Conservation (phyloP, 192 early-diverging fungal species). For the Rhizoclosmatium globosum region DNA sequence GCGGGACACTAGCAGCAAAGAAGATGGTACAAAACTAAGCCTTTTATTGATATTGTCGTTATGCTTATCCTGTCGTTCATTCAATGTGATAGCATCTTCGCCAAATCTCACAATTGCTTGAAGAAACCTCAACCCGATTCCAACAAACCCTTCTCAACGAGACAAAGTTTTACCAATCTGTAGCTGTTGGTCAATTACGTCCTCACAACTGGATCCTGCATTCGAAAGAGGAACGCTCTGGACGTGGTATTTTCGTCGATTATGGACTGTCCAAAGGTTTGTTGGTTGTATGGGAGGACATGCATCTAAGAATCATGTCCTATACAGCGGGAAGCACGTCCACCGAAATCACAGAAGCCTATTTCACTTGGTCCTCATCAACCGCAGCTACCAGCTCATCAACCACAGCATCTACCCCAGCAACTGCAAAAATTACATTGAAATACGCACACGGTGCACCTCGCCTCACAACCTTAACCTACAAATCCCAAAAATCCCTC, state of each 20-base stretch:
- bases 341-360: constrained; percentile 25
- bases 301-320: too few species aligned
- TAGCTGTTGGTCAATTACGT: constrained; percentile 26
- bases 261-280: constrained; percentile 26
- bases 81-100: too few species aligned
- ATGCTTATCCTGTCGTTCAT: too few species aligned
- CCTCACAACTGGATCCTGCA: constrained; percentile 35
- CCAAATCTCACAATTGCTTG: background rate
- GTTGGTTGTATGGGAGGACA: too few species aligned
- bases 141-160: constrained; percentile 10
- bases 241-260: constrained; percentile 29
- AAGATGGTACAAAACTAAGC: constrained; percentile 8
- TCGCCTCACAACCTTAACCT: background rate
- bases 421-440: constrained; percentile 27
- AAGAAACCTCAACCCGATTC: background rate
- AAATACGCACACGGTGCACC: constrained; percentile 25
- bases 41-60: background rate
- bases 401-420: background rate
- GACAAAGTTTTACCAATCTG: constrained; percentile 17
- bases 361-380: constrained; percentile 28
- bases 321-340: constrained; percentile 13
- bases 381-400: background rate
- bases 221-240: constrained; percentile 19
- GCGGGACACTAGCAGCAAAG: background rate
- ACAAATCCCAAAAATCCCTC: background rate